Evolutionary conservation across 495 filamentous ascomycete genomes (phyloP), one percentile per base, ranked within the genome.

Genomic region (Staphylotrichum tortipilum): DNA sequence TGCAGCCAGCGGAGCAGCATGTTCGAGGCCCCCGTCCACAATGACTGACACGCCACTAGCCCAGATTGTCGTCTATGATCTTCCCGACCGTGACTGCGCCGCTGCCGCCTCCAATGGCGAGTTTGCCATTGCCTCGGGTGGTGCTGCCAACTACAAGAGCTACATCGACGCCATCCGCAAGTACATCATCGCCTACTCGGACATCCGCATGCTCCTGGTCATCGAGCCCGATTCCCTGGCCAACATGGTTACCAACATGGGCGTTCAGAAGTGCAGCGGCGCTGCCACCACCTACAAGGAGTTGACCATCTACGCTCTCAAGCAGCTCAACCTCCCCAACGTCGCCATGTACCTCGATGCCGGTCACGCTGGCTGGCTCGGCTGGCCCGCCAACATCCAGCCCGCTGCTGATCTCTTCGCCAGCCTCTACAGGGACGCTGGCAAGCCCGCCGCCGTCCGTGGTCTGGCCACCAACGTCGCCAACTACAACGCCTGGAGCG

Each of bases 301-400:
- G 52, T 76, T 82, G 62, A 78, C 80, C 36, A 72, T 79, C 15
- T 89, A 92, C 60, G 85, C 86, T 6, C 58, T 90, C 48, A 75
- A 76, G 53, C 67, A 79, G 55, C 73, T 90, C 40, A 79, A 86
- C 68, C 71, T 89, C 19, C 76, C 78, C 53, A 86, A 90, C 68
- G 85, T 90, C 31, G 69, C 81, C 55, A 88, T 88, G 86, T 90
- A 92, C 64, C 61, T 92, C 44, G 87, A 92, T 61, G 86, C 83
- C 49, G 86, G 84, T 63, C 82, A 86, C 70, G 82, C 74, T 30
- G 86, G 87, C 54, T 92, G 86, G 86, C 74, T 89, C 36, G 86
- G 87, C 55, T 92, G 87, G 87, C 68, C 78, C 38, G 84, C 80
- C 50, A 90, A 92, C 71, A 76, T 89, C 53, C 52, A 71, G 46